Evolutionary conservation across 2,329 filamentous ascomycete genomes (phyloP).

Genomic region (Sphaceloma murrayae): DNA sequence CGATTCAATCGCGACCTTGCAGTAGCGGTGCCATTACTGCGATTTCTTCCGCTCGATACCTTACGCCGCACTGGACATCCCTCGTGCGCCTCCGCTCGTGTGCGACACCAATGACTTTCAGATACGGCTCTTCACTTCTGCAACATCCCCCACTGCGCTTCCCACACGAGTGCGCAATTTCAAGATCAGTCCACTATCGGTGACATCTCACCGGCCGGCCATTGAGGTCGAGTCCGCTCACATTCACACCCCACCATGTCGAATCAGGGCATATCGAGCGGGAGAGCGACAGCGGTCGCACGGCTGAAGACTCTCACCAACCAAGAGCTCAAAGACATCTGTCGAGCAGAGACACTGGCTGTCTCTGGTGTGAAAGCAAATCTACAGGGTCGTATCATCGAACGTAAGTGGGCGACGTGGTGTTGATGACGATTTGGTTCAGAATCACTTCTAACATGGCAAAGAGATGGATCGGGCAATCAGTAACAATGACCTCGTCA

Average conservation of each 20-base stretch:
- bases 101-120: conserved; percentile 5
- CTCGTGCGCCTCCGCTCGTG: too few species aligned
- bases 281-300: not conserved
- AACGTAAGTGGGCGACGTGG: conserved; percentile 46
- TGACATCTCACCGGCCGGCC: conserved; percentile 2
- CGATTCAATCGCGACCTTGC: too few species aligned
- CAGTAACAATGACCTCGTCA: conserved; percentile 1
- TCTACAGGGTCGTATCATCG: conserved; percentile 67
- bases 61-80: too few species aligned
- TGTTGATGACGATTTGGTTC: conserved; percentile 32
- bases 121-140: not conserved
- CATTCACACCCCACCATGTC: not conserved
- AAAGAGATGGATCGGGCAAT: conserved; percentile 10
- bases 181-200: too few species aligned
- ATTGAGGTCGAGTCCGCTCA: conserved; percentile 1
- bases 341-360: conserved; percentile 61
- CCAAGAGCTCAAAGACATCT: conserved; percentile 64
- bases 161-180: too few species aligned
- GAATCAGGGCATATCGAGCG: not conserved
- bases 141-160: not conserved
- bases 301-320: conserved; percentile 47
- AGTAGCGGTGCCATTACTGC: too few species aligned
- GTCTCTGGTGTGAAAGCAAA: conserved; percentile 78
- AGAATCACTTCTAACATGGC: not conserved
- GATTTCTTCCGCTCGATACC: too few species aligned